phyloP scores from a whole-genome alignment of 2,329 filamentous ascomycete genomes.

The Fusarium irregulare region DNA sequence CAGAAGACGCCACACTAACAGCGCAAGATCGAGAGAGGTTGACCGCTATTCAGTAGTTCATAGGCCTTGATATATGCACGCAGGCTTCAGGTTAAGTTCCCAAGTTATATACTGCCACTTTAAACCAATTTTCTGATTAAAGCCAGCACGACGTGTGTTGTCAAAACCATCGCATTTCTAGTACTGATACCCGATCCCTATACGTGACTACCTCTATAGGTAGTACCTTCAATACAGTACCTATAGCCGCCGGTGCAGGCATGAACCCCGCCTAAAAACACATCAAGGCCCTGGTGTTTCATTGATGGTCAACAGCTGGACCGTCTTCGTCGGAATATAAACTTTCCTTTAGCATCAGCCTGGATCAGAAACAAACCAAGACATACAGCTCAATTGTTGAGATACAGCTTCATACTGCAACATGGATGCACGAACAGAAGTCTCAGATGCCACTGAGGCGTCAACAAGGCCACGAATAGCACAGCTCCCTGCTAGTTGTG shows the following conservation, averaged over 20 bases:
- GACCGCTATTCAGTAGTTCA: background rate
- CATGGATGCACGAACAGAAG: constrained; percentile 46
- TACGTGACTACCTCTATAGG: background rate
- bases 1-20: background rate
- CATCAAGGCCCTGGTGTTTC: constrained; percentile 20
- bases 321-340: constrained; percentile 1
- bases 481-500: constrained; percentile 83
- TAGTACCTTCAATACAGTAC: background rate
- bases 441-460: constrained; percentile 43
- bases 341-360: constrained; percentile 11
- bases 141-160: background rate
- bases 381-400: background rate
- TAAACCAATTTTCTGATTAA: background rate
- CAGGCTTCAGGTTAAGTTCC: background rate
- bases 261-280: constrained; percentile 25
- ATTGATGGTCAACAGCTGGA: constrained; percentile 5
- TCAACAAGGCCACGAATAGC: constrained; percentile 51
- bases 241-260: background rate
- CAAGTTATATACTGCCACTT: background rate
- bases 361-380: background rate
- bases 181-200: constrained; percentile 2
- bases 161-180: background rate
- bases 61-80: background rate
- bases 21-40: background rate
- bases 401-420: background rate